Conservation (phyloP, 768 basidiomycete genomes). For the Auricularia auricula-judae region DNA sequence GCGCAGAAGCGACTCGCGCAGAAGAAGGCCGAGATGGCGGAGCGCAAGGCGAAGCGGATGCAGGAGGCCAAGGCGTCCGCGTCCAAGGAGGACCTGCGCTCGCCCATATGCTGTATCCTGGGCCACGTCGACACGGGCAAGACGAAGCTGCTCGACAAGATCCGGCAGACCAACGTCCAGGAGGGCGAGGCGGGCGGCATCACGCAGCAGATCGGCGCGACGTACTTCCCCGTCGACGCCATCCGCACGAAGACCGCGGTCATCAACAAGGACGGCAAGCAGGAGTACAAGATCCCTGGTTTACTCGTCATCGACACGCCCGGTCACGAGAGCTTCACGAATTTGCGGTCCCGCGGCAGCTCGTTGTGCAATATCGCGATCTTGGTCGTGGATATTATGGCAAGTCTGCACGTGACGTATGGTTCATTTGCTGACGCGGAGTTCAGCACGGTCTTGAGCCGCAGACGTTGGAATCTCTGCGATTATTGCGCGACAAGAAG, state of each 20-base stretch:
- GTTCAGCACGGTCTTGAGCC: slow-evolving; percentile 87
- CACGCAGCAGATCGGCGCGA: slow-evolving; percentile 99
- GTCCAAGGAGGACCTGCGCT: slow-evolving; percentile 82
- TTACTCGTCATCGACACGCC: slow-evolving; percentile 95
- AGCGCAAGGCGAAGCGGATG: slow-evolving; percentile 64
- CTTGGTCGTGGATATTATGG: slow-evolving; percentile 97
- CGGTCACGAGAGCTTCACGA: slow-evolving; percentile 98
- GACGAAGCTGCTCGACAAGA: slow-evolving; percentile 97
- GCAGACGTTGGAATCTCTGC: slow-evolving; percentile 94
- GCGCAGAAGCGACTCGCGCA: slow-evolving; percentile 58
- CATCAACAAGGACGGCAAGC: slow-evolving; percentile 60
- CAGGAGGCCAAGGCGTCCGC: slow-evolving; percentile 78
- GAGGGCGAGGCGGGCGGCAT: slow-evolving; percentile 99
- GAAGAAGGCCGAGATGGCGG: slow-evolving; percentile 77
- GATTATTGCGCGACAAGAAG: slow-evolving; percentile 82
- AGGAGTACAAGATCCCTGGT: slow-evolving; percentile 96
- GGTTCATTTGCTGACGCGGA: background rate
- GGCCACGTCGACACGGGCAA: slow-evolving; percentile 99
- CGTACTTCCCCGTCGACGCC: slow-evolving; percentile 95
- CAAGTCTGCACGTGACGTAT: slow-evolving; percentile 19
- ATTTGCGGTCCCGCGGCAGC: slow-evolving; percentile 88
- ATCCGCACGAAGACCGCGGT: slow-evolving; percentile 89
- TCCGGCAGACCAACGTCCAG: slow-evolving; percentile 98
- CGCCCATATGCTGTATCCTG: slow-evolving; percentile 96
- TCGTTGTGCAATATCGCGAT: slow-evolving; percentile 98